Percentiles rank a stretch among this genome's conserved stretches.
phyloP scores from a whole-genome alignment of 1,284 basidiomycete genomes.

The Neonothopanus nambi region DNA sequence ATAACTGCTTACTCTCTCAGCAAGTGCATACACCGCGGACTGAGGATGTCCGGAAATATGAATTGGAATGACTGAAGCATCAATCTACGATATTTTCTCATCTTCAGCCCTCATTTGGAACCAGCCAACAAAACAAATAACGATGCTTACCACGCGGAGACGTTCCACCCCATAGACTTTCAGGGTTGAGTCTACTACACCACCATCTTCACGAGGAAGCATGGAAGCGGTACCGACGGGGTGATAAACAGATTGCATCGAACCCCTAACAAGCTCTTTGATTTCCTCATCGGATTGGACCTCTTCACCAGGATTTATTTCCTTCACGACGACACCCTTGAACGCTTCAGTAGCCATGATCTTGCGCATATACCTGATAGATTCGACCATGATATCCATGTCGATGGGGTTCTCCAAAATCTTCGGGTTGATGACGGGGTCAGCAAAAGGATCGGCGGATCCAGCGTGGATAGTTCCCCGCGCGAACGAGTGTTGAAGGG shows the following conservation, averaged over 20 bases:
- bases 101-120: background rate
- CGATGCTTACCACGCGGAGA: constrained; percentile 13
- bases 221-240: constrained; percentile 12
- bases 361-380: constrained; percentile 20
- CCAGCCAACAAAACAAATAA: background rate
- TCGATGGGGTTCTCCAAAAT: constrained; percentile 6
- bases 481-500: constrained; percentile 6
- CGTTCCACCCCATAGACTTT: constrained; percentile 12
- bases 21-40: constrained; percentile 5
- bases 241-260: constrained; percentile 7
- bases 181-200: constrained; percentile 7
- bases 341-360: constrained; percentile 35
- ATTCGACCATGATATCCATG: background rate
- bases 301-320: constrained; percentile 1
- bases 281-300: constrained; percentile 2
- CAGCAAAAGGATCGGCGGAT: constrained; percentile 3
- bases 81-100: background rate
- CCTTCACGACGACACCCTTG: background rate
- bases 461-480: constrained; percentile 10
- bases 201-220: constrained; percentile 11
- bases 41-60: constrained; percentile 7
- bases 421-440: constrained; percentile 7
- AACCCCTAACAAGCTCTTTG: constrained; percentile 1
- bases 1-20: background rate
- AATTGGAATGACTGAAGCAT: constrained; percentile 6